Conservation (phyloP, 164 flowering plant genomes). For the Annona cherimola region DNA sequence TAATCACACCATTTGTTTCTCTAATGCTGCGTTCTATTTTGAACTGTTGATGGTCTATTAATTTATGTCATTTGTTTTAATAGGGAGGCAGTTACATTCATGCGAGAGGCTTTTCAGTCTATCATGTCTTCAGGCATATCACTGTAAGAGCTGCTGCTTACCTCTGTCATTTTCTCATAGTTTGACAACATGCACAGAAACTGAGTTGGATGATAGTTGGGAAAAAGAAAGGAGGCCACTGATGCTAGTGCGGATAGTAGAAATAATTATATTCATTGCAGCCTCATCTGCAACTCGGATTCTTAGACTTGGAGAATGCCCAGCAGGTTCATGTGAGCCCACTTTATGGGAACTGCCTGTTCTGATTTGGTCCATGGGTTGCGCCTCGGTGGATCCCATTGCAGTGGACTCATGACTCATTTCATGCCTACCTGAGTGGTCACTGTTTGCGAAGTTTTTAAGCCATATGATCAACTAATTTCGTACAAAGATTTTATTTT, state of each 20-base stretch:
- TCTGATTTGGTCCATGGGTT: too few relatives aligned
- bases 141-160: slow-evolving; percentile 42
- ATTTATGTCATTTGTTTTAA: neutral
- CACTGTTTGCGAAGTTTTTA: too few relatives aligned
- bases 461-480: too few relatives aligned
- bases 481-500: too few relatives aligned
- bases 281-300: neutral
- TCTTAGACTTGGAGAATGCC: neutral
- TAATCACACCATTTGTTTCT: neutral
- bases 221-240: too few relatives aligned
- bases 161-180: neutral
- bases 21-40: neutral
- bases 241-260: neutral
- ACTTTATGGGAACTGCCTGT: too few relatives aligned
- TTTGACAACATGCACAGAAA: neutral
- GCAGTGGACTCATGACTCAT: too few relatives aligned
- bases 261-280: neutral
- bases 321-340: too few relatives aligned
- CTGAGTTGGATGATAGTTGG: neutral
- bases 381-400: too few relatives aligned
- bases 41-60: neutral
- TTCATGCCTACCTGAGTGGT: too few relatives aligned
- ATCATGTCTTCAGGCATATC: slow-evolving; percentile 70
- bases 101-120: slow-evolving; percentile 73
- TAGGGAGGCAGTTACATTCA: slow-evolving; percentile 93